Percentiles rank a stretch among this genome's conserved stretches.
Evolutionary conservation across 1,284 basidiomycete species (phyloP).

Genomic region (Ustilago tritici): DNA sequence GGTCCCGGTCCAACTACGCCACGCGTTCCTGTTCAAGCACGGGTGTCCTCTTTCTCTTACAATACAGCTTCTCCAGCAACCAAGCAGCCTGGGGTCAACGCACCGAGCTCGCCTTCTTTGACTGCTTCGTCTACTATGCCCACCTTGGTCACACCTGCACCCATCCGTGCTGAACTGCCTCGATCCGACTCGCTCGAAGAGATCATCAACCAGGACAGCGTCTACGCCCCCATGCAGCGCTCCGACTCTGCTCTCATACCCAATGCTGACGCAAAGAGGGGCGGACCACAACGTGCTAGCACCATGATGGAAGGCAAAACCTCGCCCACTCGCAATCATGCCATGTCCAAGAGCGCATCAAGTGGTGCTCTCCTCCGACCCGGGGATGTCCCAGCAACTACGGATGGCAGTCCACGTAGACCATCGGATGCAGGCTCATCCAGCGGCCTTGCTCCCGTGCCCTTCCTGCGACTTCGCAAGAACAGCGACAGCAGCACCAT

Average conservation of each 20-base stretch:
- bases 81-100: background rate
- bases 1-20: background rate
- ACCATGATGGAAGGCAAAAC: constrained; percentile 22
- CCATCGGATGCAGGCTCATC: constrained; percentile 41
- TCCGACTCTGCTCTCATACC: constrained; percentile 7
- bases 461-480: constrained; percentile 49
- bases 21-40: background rate
- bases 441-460: constrained; percentile 18
- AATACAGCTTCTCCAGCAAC: background rate
- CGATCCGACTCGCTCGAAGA: constrained; percentile 51
- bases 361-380: constrained; percentile 39
- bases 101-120: constrained; percentile 18
- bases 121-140: constrained; percentile 46
- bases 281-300: constrained; percentile 30
- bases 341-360: constrained; percentile 46
- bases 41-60: constrained; percentile 5
- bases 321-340: constrained; percentile 20
- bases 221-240: constrained; percentile 19
- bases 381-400: constrained; percentile 15
- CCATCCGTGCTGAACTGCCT: constrained; percentile 44
- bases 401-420: constrained; percentile 35
- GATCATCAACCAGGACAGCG: constrained; percentile 39
- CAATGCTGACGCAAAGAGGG: constrained; percentile 5
- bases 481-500: constrained; percentile 47
- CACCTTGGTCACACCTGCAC: constrained; percentile 43